Base-by-base conservation (phyloP, 257 asterid genomes). In the Eustoma russellianum region DNA sequence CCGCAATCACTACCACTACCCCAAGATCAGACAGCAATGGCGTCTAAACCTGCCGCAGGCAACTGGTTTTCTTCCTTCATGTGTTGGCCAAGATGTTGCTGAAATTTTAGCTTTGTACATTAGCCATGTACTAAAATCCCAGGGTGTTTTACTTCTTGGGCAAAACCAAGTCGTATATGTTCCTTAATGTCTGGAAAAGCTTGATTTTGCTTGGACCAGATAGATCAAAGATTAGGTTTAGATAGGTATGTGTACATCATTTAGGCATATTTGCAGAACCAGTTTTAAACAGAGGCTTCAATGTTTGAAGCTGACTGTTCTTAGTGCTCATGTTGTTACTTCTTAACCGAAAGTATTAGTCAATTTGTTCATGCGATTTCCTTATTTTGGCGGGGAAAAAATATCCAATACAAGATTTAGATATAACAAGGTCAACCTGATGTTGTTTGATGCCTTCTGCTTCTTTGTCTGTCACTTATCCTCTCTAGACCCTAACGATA, bases 11-110 rank as follows among this genome's bases (percentile, higher is more conserved):
- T 2, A 24, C 1, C 30, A 24, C 30, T 24, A 24, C 38, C 64
- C 2, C 48, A 49, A 33, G 54, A 33, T 15, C 55, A 61, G 0
- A 14, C 35, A 7, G 17, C 46, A 41, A 15, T 52, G 16, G 12
- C 43, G 12, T 43, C 66, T 38, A 45, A 57, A 50, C 49, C 24
- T 24, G 58, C 65, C 19, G 5, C 46, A 0, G 50, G 18, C 33
- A 35, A 46, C 35, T 69, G 70, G 66, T 69, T 69, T 56, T 63
- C 63, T 54, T 64, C 63, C 52, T 35, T 45, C 48, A 2, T 12
- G 0, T 58, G 63, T 44, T 69, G 63, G 44, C 70, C 75, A 17
- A n/a, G 6, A 45, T 63, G 75, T 54, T 63, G 75, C 48, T 69
- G 61, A 55, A 2, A 40, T 7, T 38, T 38, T 38, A 24, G 30